Evolutionary conservation across 495 filamentous ascomycete genomes (phyloP).

Genomic region (Penicillium ochrochloron): DNA sequence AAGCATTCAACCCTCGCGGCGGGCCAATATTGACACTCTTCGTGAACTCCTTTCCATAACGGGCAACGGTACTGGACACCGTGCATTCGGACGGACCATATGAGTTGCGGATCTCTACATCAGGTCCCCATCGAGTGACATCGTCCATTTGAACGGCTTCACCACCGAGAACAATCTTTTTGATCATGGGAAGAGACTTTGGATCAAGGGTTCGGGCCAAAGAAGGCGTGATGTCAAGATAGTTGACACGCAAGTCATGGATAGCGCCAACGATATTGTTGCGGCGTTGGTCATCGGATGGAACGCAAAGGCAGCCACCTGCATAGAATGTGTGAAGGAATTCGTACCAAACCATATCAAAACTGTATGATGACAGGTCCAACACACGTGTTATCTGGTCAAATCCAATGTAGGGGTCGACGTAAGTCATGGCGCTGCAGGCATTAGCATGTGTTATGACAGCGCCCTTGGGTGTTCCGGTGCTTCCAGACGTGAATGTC

Average conservation of each 20-base stretch:
- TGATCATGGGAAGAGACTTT: constrained; percentile 36
- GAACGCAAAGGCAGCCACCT: constrained; percentile 37
- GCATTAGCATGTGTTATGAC: constrained; percentile 72
- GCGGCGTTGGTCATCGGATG: constrained; percentile 35
- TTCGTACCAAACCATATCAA: constrained; percentile 30
- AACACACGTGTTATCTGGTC: constrained; percentile 31
- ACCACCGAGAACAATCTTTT: constrained; percentile 42
- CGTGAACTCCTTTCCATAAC: neutral
- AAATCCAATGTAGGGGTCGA: constrained; percentile 26
- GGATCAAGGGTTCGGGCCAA: constrained; percentile 44
- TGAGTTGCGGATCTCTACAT: constrained; percentile 51
- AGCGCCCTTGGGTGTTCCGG: constrained; percentile 80
- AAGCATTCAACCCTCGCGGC: constrained; percentile 18
- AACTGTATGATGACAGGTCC: constrained; percentile 28
- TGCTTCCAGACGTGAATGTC: constrained; percentile 80
- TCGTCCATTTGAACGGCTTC: constrained; percentile 48
- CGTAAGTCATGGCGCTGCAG: constrained; percentile 30
- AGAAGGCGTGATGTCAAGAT: constrained; percentile 46
- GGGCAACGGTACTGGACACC: constrained; percentile 14
- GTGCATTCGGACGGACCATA: constrained; percentile 61
- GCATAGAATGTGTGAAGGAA: constrained; percentile 25
- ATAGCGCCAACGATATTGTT: constrained; percentile 43
- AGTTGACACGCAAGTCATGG: constrained; percentile 40
- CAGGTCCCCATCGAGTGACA: constrained; percentile 49
- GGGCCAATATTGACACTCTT: constrained; percentile 12